phyloP scores from a whole-genome alignment of 805 yeast species.

The Pichia manshurica region DNA sequence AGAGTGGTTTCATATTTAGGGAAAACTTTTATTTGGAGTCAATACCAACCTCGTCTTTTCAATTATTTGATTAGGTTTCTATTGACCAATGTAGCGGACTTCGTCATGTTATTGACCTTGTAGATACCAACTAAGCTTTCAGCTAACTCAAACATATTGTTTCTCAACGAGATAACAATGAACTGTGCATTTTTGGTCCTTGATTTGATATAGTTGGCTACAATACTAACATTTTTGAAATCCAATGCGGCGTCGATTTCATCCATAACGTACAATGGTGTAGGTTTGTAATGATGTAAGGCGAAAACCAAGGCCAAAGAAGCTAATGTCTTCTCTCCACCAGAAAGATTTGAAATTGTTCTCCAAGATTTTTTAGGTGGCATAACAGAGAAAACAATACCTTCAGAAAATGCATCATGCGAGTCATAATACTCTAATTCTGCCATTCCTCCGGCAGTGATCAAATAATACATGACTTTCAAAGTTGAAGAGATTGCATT shows the following conservation, averaged over 20 bases:
- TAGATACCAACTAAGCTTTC: conserved; percentile 92
- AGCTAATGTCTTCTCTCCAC: conserved; percentile 95
- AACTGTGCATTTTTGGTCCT: conserved; percentile 95
- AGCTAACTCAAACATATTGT: conserved; percentile 97
- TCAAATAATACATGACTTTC: conserved; percentile 97
- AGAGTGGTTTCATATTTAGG: too few relatives aligned
- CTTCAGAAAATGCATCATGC: conserved; percentile 96
- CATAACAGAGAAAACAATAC: conserved; percentile 94
- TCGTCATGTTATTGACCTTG: conserved; percentile 86
- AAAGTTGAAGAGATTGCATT: conserved; percentile 76
- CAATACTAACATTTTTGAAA: conserved; percentile 93
- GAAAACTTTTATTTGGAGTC: too few relatives aligned
- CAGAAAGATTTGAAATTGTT: conserved; percentile 88
- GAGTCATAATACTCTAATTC: conserved; percentile 93
- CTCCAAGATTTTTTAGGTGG: conserved; percentile 99
- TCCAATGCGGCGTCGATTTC: conserved; percentile 99
- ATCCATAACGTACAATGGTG: conserved; percentile 97
- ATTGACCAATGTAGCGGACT: conserved; percentile 72
- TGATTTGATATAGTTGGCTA: conserved; percentile 94
- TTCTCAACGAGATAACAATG: conserved; percentile 88
- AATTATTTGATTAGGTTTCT: conserved; percentile 34
- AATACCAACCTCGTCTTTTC: background rate
- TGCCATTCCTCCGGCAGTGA: conserved; percentile 99
- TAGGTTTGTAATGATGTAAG: conserved; percentile 90
- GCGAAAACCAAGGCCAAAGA: conserved; percentile 96